phyloP scores from a whole-genome alignment of 352 stramenopile species.

The Pseudoperonospora humuli region DNA sequence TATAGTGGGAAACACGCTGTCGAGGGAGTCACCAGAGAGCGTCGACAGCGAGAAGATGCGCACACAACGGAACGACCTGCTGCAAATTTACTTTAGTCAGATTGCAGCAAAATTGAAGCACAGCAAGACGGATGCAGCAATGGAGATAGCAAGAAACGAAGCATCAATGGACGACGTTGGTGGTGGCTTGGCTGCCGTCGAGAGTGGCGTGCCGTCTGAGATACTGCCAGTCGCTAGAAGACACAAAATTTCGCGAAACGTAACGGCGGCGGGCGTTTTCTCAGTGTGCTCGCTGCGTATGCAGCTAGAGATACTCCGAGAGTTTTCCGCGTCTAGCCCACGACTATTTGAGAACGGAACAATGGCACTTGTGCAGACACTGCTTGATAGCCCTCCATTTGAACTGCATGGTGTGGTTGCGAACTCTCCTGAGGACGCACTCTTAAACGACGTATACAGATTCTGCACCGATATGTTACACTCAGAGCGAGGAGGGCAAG shows the following conservation, averaged over 20 bases:
- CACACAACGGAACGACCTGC: constrained; percentile 29
- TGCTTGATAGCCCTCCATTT: constrained; percentile 54
- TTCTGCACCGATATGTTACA: constrained; percentile 42
- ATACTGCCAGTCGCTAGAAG: neutral
- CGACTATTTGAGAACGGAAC: constrained; percentile 44
- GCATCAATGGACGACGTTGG: neutral
- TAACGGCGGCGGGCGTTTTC: constrained; percentile 33
- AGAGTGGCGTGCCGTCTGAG: neutral
- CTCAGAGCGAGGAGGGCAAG: neutral
- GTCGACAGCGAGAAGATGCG: constrained; percentile 28
- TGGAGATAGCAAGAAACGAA: neutral
- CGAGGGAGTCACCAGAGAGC: constrained; percentile 30
- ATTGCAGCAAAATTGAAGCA: constrained; percentile 18
- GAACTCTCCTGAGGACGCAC: constrained; percentile 23
- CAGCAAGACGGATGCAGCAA: neutral
- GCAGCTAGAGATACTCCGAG: constrained; percentile 60
- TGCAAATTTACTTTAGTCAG: constrained; percentile 35
- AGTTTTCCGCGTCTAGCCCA: constrained; percentile 35
- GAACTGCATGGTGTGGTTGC: constrained; percentile 22
- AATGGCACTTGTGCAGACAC: constrained; percentile 41
- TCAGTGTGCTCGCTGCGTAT: constrained; percentile 46
- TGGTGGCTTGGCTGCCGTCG: neutral
- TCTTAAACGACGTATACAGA: constrained; percentile 36
- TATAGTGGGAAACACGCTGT: constrained; percentile 34
- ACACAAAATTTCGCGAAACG: constrained; percentile 10